phyloP scores from a whole-genome alignment of 2,329 filamentous ascomycete species.

The Talaromyces sp. region DNA sequence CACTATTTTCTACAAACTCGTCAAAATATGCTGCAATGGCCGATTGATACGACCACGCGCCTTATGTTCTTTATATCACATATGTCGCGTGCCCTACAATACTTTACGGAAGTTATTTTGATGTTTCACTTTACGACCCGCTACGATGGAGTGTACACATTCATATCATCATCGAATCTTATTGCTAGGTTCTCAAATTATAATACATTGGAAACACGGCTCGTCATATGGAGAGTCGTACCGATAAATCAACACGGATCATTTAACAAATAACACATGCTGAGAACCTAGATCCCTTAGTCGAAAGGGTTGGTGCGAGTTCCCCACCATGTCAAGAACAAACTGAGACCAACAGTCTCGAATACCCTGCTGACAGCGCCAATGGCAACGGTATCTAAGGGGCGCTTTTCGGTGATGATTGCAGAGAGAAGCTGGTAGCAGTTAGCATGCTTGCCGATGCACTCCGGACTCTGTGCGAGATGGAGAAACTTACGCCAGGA shows the following conservation, averaged over 20 bases:
- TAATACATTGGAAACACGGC: conserved; percentile 5
- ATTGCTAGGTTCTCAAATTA: conserved; percentile 8
- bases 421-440: conserved; percentile 72
- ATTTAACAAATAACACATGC: conserved; percentile 2
- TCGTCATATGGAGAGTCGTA: background rate
- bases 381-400: conserved; percentile 84
- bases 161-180: background rate
- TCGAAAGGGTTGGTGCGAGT: conserved; percentile 91
- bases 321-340: conserved; percentile 97
- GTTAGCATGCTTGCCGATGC: background rate
- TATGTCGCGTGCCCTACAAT: too few species aligned
- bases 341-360: conserved; percentile 86
- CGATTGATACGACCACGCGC: too few species aligned
- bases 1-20: background rate
- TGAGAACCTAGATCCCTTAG: conserved; percentile 46
- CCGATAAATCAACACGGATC: background rate
- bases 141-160: background rate
- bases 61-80: background rate
- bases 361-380: conserved; percentile 79
- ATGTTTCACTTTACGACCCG: background rate
- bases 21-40: background rate
- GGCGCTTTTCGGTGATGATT: conserved; percentile 85
- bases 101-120: too few species aligned
- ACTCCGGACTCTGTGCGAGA: background rate
- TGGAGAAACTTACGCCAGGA: conserved; percentile 64